Base-by-base conservation (phyloP, 306 rosid genomes). In the Prunus kanzakura region DNA sequence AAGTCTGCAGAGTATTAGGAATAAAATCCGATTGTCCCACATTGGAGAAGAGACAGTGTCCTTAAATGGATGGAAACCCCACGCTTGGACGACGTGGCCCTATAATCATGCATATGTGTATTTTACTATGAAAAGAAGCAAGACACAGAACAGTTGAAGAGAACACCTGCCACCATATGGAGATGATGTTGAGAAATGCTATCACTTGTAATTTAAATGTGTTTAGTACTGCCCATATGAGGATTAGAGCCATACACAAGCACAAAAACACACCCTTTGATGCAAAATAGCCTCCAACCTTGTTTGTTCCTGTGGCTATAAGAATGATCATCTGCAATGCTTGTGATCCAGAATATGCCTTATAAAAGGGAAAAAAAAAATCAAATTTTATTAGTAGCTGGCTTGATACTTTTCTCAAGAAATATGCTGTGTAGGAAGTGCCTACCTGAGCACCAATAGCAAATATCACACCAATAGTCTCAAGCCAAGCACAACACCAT, bases 401-500 rank as follows among this genome's bases (percentile, higher is more conserved):
- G 41, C 41, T 35, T 35, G 41, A 35, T 35, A 1, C 41, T 35
- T 35, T 35, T 35, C n/a, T 12, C 18, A 50, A 50, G 18, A 50
- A 15, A 50, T 12, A 50, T 50, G 55, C 18, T 35, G 8, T 5
- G 41, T 50, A 12, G 51, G 14, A 47, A 12, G 11, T 10, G 51
- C 55, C 23, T 60, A 75, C 79, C 81, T 77, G 75, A 5, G 81
- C 15, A 1, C 81, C 75, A 12, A 69, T 77, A 12, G 35, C 75
- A 77, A 70, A 30, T n/a, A 72, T 60, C 9, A 70, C 22, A 51
- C 76, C 76, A 47, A 78, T 72, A 4, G 75, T 70, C 54, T 78
- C 76, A 25, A 70, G 70, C 76, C 76, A 70, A 58, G 71, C 81
- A 45, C 81, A 70, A 60, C 81, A 78, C 81, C 81, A 78, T n/a